phyloP scores from a whole-genome alignment of 2,329 filamentous ascomycete genomes.

The Podosphaera fusca region DNA sequence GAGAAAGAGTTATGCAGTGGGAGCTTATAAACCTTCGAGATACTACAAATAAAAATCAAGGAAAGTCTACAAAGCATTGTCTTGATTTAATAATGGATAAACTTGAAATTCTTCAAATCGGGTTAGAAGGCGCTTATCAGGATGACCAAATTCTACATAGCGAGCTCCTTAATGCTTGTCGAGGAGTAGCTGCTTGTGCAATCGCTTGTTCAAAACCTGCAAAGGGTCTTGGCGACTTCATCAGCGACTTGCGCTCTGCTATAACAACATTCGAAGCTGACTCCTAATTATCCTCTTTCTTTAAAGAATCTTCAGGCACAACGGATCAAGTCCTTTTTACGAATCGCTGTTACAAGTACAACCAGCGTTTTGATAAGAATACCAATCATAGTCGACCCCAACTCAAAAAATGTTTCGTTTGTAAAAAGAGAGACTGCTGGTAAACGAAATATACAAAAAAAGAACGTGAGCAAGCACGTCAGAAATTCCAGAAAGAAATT shows the following conservation, averaged over 20 bases:
- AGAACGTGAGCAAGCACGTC: background rate
- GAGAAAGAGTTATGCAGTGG: background rate
- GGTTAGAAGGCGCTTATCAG: background rate
- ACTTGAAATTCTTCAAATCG: background rate
- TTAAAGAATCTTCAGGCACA: background rate
- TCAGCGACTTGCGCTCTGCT: background rate
- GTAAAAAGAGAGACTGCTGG: background rate
- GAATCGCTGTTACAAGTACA: background rate
- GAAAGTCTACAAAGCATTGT: background rate
- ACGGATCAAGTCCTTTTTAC: background rate
- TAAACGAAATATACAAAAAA: background rate
- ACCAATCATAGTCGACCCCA: too few relatives aligned
- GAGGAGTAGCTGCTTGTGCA: background rate
- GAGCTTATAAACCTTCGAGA: background rate
- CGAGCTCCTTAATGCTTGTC: background rate
- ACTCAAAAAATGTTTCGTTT: background rate
- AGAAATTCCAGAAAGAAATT: background rate
- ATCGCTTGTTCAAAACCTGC: background rate
- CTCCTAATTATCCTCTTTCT: background rate
- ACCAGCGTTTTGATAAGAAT: background rate
- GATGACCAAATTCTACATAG: background rate
- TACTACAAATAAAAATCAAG: background rate
- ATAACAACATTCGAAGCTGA: background rate
- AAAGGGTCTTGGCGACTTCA: background rate
- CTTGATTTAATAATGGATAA: background rate